These are phyloP conservation scores for Niebla homalea DNA, from an alignment of 495 filamentous ascomycete genomes.

Conservation along the genomic window DNA sequence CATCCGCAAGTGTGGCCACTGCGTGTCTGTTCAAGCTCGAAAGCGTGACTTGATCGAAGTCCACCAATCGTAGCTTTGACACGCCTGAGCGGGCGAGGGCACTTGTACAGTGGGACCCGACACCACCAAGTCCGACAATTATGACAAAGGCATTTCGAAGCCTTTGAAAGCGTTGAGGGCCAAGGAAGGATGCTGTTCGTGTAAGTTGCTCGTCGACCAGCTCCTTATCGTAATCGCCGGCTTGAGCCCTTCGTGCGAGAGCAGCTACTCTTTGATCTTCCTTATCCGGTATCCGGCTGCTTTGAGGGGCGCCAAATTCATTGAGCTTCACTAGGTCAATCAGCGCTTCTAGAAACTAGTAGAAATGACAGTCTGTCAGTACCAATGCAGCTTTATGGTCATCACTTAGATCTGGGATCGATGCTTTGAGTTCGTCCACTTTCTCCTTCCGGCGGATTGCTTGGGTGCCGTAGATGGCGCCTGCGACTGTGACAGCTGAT, in stretches of 20 bases:
- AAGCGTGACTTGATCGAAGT: conserved; percentile 96
- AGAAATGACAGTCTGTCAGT: conserved; percentile 1
- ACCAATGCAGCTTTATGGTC: conserved; percentile 31
- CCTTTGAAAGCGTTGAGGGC: conserved; percentile 59
- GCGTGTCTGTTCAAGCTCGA: conserved; percentile 90
- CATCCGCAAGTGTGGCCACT: conserved; percentile 83
- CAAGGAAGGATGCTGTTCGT: conserved; percentile 87
- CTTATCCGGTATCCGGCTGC: conserved; percentile 36
- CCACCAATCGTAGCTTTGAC: conserved; percentile 72
- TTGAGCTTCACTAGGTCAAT: conserved; percentile 50
- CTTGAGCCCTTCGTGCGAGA: conserved; percentile 66
- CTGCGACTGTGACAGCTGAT: conserved; percentile 61
- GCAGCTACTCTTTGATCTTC: conserved; percentile 67
- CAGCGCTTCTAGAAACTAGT: conserved; percentile 13
- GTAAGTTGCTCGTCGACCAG: conserved; percentile 92
- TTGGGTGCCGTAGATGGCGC: conserved; percentile 60
- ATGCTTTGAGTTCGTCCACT: conserved; percentile 54
- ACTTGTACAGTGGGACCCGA: conserved; percentile 81
- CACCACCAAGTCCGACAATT: conserved; percentile 85
- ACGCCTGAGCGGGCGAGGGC: conserved; percentile 85
- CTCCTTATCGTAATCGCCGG: conserved; percentile 88
- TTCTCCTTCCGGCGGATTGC: conserved; percentile 46
- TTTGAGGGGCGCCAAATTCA: conserved; percentile 52
- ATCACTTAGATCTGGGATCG: conserved; percentile 46
- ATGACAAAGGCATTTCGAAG: conserved; percentile 74